A percentile compares a stretch with the other conserved stretches of the same genome.
Evolutionary conservation across 495 filamentous ascomycete species (phyloP).

Genomic region (Cenococcum geophilum): DNA sequence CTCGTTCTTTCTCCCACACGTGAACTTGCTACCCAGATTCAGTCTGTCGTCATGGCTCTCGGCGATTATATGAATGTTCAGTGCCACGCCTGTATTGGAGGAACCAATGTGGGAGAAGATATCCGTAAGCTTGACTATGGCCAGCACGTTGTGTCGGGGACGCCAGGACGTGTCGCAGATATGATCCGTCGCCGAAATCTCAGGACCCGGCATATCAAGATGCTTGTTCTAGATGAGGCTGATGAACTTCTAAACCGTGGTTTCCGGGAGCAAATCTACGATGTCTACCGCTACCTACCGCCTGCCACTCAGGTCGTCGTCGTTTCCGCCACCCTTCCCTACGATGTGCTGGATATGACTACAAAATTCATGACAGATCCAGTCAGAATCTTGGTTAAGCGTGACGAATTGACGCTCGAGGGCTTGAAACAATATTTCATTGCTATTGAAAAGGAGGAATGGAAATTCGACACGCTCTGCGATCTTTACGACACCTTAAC

Average conservation of each 20-base stretch:
- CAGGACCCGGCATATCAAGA: conserved; percentile 93
- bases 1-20: conserved; percentile 96
- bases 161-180: conserved; percentile 91
- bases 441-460: conserved; percentile 98
- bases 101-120: conserved; percentile 94
- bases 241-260: conserved; percentile 86
- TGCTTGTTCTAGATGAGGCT: conserved; percentile 97
- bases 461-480: conserved; percentile 99
- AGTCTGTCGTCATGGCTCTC: conserved; percentile 93
- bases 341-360: conserved; percentile 98
- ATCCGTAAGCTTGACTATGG: conserved; percentile 95
- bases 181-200: conserved; percentile 98
- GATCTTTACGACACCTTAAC: conserved; percentile 99
- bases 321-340: conserved; percentile 91
- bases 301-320: conserved; percentile 97
- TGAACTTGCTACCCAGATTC: conserved; percentile 96
- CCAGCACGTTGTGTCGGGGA: conserved; percentile 94
- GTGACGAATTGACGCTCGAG: conserved; percentile 96
- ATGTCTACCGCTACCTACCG: conserved; percentile 94
- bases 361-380: conserved; percentile 99
- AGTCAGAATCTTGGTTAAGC: conserved; percentile 98
- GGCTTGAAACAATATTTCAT: conserved; percentile 99
- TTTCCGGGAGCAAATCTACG: conserved; percentile 99
- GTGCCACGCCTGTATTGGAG: conserved; percentile 97
- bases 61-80: conserved; percentile 99